Conservation (phyloP, 306 rosid genomes). For the Cucumis melo region DNA sequence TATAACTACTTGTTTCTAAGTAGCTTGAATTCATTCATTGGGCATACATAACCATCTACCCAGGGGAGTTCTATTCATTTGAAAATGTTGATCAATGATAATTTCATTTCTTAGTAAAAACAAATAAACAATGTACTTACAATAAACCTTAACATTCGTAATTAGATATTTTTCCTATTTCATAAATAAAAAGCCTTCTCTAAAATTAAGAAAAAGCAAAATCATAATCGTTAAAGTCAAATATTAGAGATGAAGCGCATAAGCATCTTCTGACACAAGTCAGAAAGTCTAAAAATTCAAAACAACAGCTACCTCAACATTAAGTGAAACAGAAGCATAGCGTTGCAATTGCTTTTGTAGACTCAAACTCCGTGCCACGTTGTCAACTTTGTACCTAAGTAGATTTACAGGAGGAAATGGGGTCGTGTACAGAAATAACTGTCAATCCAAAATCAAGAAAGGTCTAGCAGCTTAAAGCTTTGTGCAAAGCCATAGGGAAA, state of each 20-base stretch:
- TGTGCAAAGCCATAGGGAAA: background rate
- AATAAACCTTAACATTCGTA: background rate
- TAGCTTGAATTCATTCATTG: background rate
- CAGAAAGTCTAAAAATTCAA: background rate
- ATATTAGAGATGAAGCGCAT: background rate
- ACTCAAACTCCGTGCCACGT: slow-evolving; percentile 34
- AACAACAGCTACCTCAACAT: slow-evolving; percentile 46
- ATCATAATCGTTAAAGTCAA: background rate
- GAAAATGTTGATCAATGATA: background rate
- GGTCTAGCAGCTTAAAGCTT: background rate
- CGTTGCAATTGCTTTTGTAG: slow-evolving; percentile 67
- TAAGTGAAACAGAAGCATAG: slow-evolving; percentile 63
- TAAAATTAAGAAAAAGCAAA: background rate
- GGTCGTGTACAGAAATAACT: slow-evolving; percentile 13
- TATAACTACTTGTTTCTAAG: background rate
- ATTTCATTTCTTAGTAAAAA: background rate
- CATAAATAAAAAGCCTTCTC: background rate
- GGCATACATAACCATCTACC: background rate
- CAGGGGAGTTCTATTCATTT: background rate
- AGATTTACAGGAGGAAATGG: slow-evolving; percentile 12
- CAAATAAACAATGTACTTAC: background rate
- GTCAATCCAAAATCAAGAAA: background rate
- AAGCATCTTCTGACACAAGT: background rate
- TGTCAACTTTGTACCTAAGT: slow-evolving; percentile 59
- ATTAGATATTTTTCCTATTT: background rate